Evolutionary conservation across 139 green algal genomes (phyloP).

Genomic region (Chlorella sp.): DNA sequence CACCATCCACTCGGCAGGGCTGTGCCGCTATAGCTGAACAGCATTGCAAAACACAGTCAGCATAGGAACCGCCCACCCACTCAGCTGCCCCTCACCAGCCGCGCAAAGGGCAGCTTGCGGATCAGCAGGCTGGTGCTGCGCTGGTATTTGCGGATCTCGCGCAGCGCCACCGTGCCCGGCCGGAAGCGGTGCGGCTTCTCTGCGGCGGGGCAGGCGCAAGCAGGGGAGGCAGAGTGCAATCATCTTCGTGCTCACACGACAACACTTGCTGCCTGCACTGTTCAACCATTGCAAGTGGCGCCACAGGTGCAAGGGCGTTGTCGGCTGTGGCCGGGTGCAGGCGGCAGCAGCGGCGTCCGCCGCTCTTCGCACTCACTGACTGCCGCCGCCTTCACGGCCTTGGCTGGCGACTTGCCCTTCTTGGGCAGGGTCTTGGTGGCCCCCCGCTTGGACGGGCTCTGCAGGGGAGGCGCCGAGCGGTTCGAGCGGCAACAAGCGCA

Average conservation of each 20-base stretch:
- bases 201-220: slow-evolving; percentile 1
- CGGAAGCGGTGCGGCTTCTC: slow-evolving; percentile 53
- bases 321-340: too few species aligned
- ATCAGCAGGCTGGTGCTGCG: slow-evolving; percentile 79
- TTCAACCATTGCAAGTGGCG: too few species aligned
- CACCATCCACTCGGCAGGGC: background rate
- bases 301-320: too few species aligned
- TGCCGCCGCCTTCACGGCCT: slow-evolving; percentile 7
- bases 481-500: background rate
- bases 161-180: slow-evolving; percentile 77
- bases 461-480: background rate
- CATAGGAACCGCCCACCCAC: background rate
- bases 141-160: slow-evolving; percentile 80
- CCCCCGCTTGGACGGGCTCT: slow-evolving; percentile 16
- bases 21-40: too few species aligned
- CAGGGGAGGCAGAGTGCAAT: background rate
- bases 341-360: too few species aligned
- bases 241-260: too few species aligned
- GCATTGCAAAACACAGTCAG: background rate
- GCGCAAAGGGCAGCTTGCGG: slow-evolving; percentile 83
- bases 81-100: slow-evolving; percentile 54
- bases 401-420: slow-evolving; percentile 17
- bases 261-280: too few species aligned
- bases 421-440: background rate
- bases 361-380: slow-evolving; percentile 13